phyloP scores from a whole-genome alignment of 257 asterid species.

The Nicotiana otophora region DNA sequence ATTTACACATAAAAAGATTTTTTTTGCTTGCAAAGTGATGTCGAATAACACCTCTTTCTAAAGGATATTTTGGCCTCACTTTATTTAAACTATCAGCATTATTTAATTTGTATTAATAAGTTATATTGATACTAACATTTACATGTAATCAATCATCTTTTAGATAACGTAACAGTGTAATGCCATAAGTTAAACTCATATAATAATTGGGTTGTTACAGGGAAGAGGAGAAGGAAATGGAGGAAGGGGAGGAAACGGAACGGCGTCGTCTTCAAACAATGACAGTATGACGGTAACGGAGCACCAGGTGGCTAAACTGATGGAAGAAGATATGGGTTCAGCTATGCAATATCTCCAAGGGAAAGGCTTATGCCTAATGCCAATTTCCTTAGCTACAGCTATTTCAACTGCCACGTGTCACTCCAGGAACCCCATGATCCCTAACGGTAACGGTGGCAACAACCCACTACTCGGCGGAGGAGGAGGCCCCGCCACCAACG shows the following conservation, averaged over 20 bases:
- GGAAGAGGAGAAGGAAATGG: slow-evolving; percentile 35
- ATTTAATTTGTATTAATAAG: no score
- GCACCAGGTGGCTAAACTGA: slow-evolving; percentile 85
- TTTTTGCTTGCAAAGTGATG: no score
- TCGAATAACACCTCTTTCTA: no score
- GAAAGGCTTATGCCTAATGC: slow-evolving; percentile 93
- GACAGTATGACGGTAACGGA: slow-evolving; percentile 71
- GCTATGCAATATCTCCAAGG: slow-evolving; percentile 98
- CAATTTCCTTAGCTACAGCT: slow-evolving; percentile 81
- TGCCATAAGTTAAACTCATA: not conserved
- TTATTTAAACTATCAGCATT: no score
- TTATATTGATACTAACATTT: no score
- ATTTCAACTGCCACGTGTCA: slow-evolving; percentile 78
- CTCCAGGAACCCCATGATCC: slow-evolving; percentile 35
- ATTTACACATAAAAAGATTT: no score
- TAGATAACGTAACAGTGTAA: no score
- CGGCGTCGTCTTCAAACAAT: slow-evolving; percentile 64
- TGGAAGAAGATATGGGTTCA: slow-evolving; percentile 97
- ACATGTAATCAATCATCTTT: no score
- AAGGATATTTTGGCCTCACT: no score
- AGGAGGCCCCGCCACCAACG: slow-evolving; percentile 4
- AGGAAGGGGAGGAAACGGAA: slow-evolving; percentile 42
- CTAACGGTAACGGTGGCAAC: slow-evolving; percentile 11
- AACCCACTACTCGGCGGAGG: slow-evolving; percentile 18
- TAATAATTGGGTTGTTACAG: slow-evolving; percentile 16